Conservation (phyloP, 2,329 filamentous ascomycete genomes). For the Diplodia sapinea region DNA sequence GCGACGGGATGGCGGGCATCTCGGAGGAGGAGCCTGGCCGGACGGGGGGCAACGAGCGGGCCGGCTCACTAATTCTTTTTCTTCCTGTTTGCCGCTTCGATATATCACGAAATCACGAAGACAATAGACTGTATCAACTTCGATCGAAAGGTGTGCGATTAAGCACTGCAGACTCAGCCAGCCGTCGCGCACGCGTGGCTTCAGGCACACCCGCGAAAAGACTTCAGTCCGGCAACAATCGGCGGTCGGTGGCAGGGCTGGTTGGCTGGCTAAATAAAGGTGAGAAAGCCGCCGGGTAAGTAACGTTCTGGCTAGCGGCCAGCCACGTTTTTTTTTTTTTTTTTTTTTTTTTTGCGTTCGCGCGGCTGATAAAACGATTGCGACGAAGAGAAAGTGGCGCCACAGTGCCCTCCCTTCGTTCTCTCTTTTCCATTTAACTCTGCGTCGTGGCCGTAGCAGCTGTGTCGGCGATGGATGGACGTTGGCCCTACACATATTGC, state of each 20-base stretch:
- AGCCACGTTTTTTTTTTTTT: too few relatives aligned
- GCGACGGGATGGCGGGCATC: not conserved
- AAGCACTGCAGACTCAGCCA: constrained; percentile 21
- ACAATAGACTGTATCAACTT: constrained; percentile 12
- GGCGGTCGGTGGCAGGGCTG: not conserved
- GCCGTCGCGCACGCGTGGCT: constrained; percentile 18
- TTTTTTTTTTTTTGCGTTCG: too few relatives aligned
- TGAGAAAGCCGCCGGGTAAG: not conserved
- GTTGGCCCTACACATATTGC: constrained; percentile 13
- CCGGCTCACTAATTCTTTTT: constrained; percentile 1
- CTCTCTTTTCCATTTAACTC: too few relatives aligned
- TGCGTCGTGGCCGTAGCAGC: not conserved
- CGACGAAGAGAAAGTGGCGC: too few relatives aligned
- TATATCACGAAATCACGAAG: not conserved
- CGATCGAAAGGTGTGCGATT: constrained; percentile 1
- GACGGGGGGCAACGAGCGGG: not conserved
- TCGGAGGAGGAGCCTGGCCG: too few relatives aligned
- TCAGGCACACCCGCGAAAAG: constrained; percentile 14
- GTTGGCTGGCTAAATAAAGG: not conserved
- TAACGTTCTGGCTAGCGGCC: too few relatives aligned
- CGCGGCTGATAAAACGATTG: too few relatives aligned
- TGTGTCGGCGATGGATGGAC: not conserved
- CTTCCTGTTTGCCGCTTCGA: not conserved
- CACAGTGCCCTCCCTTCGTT: too few relatives aligned
- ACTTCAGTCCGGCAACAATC: constrained; percentile 10